Base-by-base conservation (phyloP, 768 basidiomycete genomes). In the Chalciporus chontae region DNA sequence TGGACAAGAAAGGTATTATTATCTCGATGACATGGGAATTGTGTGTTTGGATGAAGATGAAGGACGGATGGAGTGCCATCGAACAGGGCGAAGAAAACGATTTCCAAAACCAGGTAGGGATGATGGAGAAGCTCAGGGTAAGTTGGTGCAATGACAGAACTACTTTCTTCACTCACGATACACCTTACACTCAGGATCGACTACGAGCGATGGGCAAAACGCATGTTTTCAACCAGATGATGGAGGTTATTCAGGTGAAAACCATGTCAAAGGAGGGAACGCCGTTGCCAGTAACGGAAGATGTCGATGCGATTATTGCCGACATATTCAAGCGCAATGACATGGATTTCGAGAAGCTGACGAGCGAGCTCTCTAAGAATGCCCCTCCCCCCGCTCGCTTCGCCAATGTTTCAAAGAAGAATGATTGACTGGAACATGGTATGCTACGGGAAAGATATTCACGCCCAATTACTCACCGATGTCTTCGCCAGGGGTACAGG, bases 31-130 rank as follows among this genome's bases (percentile, higher is more conserved):
- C 55, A 21, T 68, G 66, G 66, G 62, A 67, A 3, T 45, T 60
- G n/a, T 64, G 61, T 41, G 62, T 68, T 17, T 68, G 67, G 67
- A 69, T 69, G 59, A 69, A 57, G 53, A 58, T 56, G 56, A 40
- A 58, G 18, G 59, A 58, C 1, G 50, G 56, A 7, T 68, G 66
- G 66, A 52, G 55, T 13, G 61, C 62, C 10, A 41, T 68, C 17
- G 68, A 68, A 32, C 63, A 69, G 27, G 59, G 56, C 26, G 55
- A 55, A 45, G 66, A 60, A 29, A 46, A 32, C 8, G 51, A 65
- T 15, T 31, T 53, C 7, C 56, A 55, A 43, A 42, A 32, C n/a
- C 57, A 61, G 39, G 31, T 52, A 32, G 65, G 58, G 13, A 56
- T 64, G 63, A 65, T 68, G 67, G 55, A 67, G 18, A 59, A 51